phyloP scores from a whole-genome alignment of 805 yeast genomes.

The Sugiyamaella smithiae region DNA sequence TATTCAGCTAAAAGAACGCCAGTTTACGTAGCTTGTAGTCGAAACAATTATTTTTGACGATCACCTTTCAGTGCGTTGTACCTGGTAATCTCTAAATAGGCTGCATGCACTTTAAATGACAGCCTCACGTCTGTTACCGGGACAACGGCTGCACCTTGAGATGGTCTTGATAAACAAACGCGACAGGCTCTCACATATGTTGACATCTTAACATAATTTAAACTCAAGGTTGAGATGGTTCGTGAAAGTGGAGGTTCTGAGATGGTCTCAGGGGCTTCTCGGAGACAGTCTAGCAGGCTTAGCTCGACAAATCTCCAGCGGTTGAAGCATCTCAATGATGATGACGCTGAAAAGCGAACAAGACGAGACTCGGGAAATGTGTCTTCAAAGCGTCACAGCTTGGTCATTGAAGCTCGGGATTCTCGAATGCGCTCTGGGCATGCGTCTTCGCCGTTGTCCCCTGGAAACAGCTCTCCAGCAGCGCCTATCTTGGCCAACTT shows the following conservation, averaged over 20 bases:
- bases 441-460: neutral
- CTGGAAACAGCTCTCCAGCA: constrained; percentile 1
- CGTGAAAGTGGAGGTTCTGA: constrained; percentile 1
- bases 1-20: too few species aligned
- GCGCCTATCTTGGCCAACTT: constrained; percentile 43
- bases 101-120: too few species aligned
- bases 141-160: too few species aligned
- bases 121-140: too few species aligned
- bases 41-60: too few species aligned
- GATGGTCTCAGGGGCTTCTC: neutral
- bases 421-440: constrained; percentile 5
- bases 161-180: constrained; percentile 1
- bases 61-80: too few species aligned
- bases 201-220: too few species aligned
- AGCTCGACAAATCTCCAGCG: constrained; percentile 10
- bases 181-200: too few species aligned
- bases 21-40: too few species aligned
- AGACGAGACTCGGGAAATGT: constrained; percentile 21
- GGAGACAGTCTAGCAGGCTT: constrained; percentile 3
- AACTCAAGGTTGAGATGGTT: too few species aligned
- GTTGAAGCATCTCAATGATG: constrained; percentile 26
- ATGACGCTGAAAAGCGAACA: constrained; percentile 27
- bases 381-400: constrained; percentile 16
- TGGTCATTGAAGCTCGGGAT: constrained; percentile 22
- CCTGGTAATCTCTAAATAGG: too few species aligned